A percentile compares a stretch with the other conserved stretches of the same genome.
Evolutionary conservation across 2,329 filamentous ascomycete species (phyloP).

Genomic region (Cordyceps pruinosa): DNA sequence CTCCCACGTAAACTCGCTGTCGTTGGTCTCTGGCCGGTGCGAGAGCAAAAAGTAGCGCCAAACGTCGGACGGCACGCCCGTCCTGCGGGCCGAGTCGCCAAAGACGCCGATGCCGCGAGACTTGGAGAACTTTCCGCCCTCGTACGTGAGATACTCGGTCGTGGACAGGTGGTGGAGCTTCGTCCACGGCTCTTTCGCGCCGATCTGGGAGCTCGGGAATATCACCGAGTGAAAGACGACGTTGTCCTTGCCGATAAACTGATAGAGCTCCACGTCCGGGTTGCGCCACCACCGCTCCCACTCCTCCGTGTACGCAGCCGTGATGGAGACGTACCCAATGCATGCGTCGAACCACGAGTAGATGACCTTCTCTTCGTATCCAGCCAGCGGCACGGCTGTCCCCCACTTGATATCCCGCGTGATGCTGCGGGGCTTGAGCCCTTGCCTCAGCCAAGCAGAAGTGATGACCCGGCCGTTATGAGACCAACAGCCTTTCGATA

Average conservation of each 20-base stretch:
- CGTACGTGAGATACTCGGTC: conserved; percentile 81
- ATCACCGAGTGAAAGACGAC: conserved; percentile 73
- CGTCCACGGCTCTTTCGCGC: conserved; percentile 80
- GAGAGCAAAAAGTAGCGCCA: conserved; percentile 90
- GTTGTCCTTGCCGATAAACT: conserved; percentile 81
- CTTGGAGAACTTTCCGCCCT: conserved; percentile 88
- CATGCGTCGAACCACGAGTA: conserved; percentile 93
- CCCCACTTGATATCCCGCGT: conserved; percentile 93
- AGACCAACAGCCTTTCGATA: conserved; percentile 68
- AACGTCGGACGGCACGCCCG: conserved; percentile 73
- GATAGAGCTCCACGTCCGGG: conserved; percentile 79
- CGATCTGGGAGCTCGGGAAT: conserved; percentile 81
- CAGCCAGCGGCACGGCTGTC: conserved; percentile 42
- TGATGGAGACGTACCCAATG: conserved; percentile 90
- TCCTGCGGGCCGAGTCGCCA: conserved; percentile 80
- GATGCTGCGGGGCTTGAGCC: conserved; percentile 79
- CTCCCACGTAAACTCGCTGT: conserved; percentile 85
- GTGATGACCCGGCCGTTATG: conserved; percentile 68
- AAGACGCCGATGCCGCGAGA: conserved; percentile 86
- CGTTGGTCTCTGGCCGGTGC: conserved; percentile 74
- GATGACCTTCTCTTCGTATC: conserved; percentile 61
- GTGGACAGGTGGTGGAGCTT: conserved; percentile 82
- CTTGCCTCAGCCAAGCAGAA: conserved; percentile 73
- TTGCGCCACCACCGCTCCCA: conserved; percentile 96
- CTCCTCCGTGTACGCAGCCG: conserved; percentile 74